A percentile compares a stretch with the other conserved stretches of the same genome.
These are phyloP conservation scores for Aspergillus heteromorphus DNA, from an alignment of 495 filamentous ascomycete genomes.

Conservation along the genomic window DNA sequence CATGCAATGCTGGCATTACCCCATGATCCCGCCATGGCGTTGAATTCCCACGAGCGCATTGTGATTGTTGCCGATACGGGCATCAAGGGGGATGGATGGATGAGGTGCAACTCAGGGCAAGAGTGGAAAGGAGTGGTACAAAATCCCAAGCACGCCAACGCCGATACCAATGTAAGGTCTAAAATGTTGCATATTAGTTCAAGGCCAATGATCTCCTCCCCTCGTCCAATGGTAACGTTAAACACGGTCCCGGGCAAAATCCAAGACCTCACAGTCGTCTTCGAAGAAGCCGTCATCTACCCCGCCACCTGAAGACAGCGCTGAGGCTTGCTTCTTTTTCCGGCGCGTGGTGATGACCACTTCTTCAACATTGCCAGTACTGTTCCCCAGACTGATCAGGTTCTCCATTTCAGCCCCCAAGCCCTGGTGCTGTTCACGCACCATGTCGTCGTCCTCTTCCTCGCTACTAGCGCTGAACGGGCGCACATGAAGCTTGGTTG, in stretches of 20 bases:
- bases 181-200: conserved; percentile 10
- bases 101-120: neutral
- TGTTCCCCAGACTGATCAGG: conserved; percentile 47
- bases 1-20: neutral
- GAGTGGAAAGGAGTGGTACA: neutral
- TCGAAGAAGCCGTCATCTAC: conserved; percentile 87
- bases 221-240: conserved; percentile 33
- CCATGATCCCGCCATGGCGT: neutral
- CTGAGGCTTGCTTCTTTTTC: conserved; percentile 46
- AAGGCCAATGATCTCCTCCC: conserved; percentile 8
- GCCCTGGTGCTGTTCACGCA: conserved; percentile 33
- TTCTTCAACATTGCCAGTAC: conserved; percentile 66
- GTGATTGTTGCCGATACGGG: neutral
- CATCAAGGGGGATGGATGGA: neutral
- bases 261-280: conserved; percentile 87
- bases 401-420: conserved; percentile 46
- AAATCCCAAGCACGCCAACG: conserved; percentile 10
- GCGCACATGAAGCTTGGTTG: conserved; percentile 58
- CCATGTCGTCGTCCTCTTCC: conserved; percentile 47
- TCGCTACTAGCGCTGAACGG: conserved; percentile 44
- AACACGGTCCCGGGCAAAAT: conserved; percentile 82
- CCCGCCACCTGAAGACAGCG: conserved; percentile 29
- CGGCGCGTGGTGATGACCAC: conserved; percentile 75
- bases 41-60: neutral
- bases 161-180: conserved; percentile 20